Base-by-base conservation (phyloP, 2,329 filamentous ascomycete genomes). In the Fusarium redolens region DNA sequence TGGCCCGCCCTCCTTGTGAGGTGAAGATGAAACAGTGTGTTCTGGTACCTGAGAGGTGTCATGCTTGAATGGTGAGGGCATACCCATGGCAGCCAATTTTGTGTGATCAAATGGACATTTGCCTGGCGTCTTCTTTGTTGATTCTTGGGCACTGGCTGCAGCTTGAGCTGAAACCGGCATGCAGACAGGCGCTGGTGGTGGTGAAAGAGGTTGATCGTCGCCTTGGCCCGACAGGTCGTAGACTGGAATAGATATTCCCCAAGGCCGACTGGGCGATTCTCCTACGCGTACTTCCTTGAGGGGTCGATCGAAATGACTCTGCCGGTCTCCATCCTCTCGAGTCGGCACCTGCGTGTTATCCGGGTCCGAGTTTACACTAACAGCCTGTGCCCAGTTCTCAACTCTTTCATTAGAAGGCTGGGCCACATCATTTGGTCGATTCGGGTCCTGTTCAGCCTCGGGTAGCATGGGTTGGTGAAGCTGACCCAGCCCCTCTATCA, bases 281-380 rank as follows among this genome's bases (percentile, higher is more conserved):
- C 96, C 96, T 28, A 98, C 91, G n/a, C 96, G 89, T 14, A 98
- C 90, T 76, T 98, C 96, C 79, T 96, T 94, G 58, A 98, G 82
- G 0, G 93, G 91, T 48, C 95, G 89, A 74, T 97, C 94, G 79
- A 97, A 98, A 77, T 92, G 93, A 64, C 91, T 88, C 71, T 91
- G 86, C 63, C 94, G 88, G 48, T 91, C 88, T 4, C 87, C 88
- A 5, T 88, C 86, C 50, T 82, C 79, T 30, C 75, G 59, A 31
- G 69, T 66, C 33, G 74, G 62, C 14, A 80, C 79, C 30, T 81
- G 77, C 25, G 80, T 80, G 40, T 78, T 70, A 35, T 81, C 79
- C 3, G 79, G 75, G n/a, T 78, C 75, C 37, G 76, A 77, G 15
- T 87, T 89, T 10, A 86, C 86, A 73, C 90, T 92, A 57, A 97